A percentile compares a stretch with the other conserved stretches of the same genome.
Conservation (phyloP, 306 rosid genomes). For the Hylodesmum podocarpum region DNA sequence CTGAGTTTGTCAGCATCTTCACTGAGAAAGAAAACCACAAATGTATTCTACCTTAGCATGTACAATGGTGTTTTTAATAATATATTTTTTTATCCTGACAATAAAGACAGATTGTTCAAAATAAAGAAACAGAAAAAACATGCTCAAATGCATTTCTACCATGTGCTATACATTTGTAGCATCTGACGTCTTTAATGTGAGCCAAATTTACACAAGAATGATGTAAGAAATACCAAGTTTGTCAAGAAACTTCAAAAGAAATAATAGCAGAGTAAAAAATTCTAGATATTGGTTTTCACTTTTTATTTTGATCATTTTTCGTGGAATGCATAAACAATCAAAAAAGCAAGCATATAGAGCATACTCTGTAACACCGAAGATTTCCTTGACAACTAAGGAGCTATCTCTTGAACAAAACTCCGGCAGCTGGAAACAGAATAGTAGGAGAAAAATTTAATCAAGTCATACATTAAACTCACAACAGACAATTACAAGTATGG, state of each 20-base stretch:
- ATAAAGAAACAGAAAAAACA: background rate
- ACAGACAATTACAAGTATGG: conserved; percentile 1
- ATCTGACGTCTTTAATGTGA: background rate
- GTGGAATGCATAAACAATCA: background rate
- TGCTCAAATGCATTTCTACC: background rate
- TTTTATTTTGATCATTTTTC: background rate
- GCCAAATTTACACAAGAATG: background rate
- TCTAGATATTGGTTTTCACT: background rate
- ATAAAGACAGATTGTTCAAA: background rate
- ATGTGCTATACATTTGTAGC: background rate
- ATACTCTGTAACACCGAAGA: conserved; percentile 93
- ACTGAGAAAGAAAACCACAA: conserved; percentile 43
- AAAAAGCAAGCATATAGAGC: conserved; percentile 37
- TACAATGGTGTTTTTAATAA: background rate
- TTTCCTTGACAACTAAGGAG: conserved; percentile 85
- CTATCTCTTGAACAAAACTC: conserved; percentile 87
- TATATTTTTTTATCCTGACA: conserved; percentile 2
- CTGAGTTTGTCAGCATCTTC: conserved; percentile 86
- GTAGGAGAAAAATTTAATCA: conserved; percentile 28
- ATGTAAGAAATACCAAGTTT: background rate
- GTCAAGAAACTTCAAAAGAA: background rate
- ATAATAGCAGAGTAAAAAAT: background rate
- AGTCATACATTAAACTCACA: conserved; percentile 18
- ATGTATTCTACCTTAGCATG: conserved; percentile 14
- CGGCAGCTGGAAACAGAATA: conserved; percentile 60